Conservation (phyloP, 805 yeast genomes). For the Metschnikowia cerradonensis region DNA sequence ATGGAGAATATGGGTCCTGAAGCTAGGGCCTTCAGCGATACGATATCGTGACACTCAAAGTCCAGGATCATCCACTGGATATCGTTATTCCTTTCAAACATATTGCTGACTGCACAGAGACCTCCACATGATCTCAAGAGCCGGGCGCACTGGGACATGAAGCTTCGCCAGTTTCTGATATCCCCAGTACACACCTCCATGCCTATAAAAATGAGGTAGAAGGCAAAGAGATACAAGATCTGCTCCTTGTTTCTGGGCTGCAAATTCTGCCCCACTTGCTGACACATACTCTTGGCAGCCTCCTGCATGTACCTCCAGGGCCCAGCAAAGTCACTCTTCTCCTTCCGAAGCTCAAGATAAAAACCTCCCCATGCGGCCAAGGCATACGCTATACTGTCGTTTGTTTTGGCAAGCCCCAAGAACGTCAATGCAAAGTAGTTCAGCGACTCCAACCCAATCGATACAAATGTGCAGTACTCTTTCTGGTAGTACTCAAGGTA, state of each 20-base stretch:
- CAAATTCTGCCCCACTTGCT: constrained; percentile 14
- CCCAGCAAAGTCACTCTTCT: constrained; percentile 13
- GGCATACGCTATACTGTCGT: constrained; percentile 17
- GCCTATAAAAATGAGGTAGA: constrained; percentile 19
- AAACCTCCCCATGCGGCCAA: constrained; percentile 22
- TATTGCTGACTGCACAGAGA: constrained; percentile 7
- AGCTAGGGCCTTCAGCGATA: constrained; percentile 15
- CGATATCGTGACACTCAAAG: constrained; percentile 21
- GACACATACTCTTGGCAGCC: constrained; percentile 18
- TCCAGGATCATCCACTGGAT: constrained; percentile 20
- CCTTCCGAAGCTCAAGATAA: constrained; percentile 15
- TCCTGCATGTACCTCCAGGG: constrained; percentile 21
- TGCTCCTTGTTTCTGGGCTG: constrained; percentile 13
- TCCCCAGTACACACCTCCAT: constrained; percentile 23
- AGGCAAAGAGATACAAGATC: constrained; percentile 15
- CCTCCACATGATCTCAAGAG: constrained; percentile 17
- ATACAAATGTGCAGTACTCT: constrained; percentile 16
- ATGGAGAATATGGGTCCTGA: constrained; percentile 17
- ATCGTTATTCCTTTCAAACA: constrained; percentile 16
- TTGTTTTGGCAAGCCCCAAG: constrained; percentile 13
- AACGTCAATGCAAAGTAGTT: constrained; percentile 21
- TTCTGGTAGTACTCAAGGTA: constrained; percentile 18
- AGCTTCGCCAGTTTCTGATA: constrained; percentile 18
- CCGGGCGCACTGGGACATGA: constrained; percentile 14
- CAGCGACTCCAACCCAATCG: constrained; percentile 17